Evolutionary conservation across 2,329 filamentous ascomycete species (phyloP).

Genomic region (Phoma herbarum): DNA sequence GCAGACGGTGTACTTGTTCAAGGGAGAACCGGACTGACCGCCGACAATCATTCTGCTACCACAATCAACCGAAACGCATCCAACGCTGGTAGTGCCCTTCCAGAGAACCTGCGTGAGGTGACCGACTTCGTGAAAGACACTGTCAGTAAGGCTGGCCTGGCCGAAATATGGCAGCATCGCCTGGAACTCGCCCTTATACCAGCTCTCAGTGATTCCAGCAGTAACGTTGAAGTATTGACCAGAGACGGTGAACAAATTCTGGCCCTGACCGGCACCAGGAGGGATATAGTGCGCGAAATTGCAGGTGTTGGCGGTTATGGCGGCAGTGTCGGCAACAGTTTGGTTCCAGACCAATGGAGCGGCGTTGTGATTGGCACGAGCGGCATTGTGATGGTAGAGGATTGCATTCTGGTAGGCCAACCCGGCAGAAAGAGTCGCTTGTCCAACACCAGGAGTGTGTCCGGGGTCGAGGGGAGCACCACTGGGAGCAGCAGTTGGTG

Average conservation of each 20-base stretch:
- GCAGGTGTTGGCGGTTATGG: constrained; percentile 76
- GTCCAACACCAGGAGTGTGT: constrained; percentile 33
- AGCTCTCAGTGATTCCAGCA: constrained; percentile 77
- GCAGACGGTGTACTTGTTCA: constrained; percentile 73
- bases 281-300: constrained; percentile 69
- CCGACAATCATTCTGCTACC: constrained; percentile 35
- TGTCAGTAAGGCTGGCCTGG: constrained; percentile 61
- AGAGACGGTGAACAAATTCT: constrained; percentile 85
- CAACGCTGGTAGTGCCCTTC: constrained; percentile 50
- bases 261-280: constrained; percentile 71
- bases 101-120: constrained; percentile 52
- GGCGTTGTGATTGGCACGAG: constrained; percentile 83
- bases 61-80: constrained; percentile 48
- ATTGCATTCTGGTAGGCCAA: constrained; percentile 43
- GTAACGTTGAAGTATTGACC: constrained; percentile 64
- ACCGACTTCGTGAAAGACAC: constrained; percentile 43
- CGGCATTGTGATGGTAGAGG: constrained; percentile 82
- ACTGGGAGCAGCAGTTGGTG: not conserved
- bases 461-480: constrained; percentile 12
- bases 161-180: constrained; percentile 69
- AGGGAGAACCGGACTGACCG: constrained; percentile 22
- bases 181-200: constrained; percentile 84
- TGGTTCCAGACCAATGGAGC: constrained; percentile 71
- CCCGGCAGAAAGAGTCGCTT: constrained; percentile 39
- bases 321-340: constrained; percentile 67